Base-by-base conservation (phyloP, 805 yeast genomes). In the Teunomyces kruisii region DNA sequence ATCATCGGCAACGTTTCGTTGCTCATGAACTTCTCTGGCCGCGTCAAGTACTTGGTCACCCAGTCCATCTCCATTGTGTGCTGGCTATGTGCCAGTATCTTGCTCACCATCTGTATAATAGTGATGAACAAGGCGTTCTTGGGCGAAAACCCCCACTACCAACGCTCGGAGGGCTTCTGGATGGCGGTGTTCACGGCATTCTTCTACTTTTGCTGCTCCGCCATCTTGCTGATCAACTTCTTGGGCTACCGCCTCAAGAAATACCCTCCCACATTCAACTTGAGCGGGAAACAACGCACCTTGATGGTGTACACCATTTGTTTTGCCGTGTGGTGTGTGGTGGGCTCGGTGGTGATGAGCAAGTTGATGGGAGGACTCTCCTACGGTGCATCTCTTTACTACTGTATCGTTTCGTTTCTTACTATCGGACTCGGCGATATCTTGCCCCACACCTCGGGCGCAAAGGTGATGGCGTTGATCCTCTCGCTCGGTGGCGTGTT, bases 381-480 rank as follows among this genome's bases (percentile, higher is more conserved):
- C 1, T 86, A 76, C 58, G 89, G 90, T 0, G 73, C 81, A n/a
- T 81, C 87, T 0, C 59, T 88, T 38, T 89, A 87, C 58, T 88
- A 77, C 59, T 81, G 89, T 54, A 77, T 79, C 9, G 89, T 86
- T 1, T 82, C 95, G 0, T 67, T 85, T 32, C 68, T 87, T 39
- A 90, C 97, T 1, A 77, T 90, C 24, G 97, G 97, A 0, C 69
- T 84, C 13, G 96, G 96, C 31, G 94, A 86, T 54, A 72, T 84
- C 28, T 68, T 75, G 0, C 91, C 96, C 0, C 30, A 46, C 0
- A 62, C 75, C 1, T 65, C 73, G 1, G 79, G 81, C 1, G 74
- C 85, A 0, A 78, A 79, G 57, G 83, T 82, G 0, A 64, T 86
- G 49, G 68, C 78, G 0, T 67, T 89, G 42, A 59, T 85, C 2